Conservation (phyloP, 2,329 filamentous ascomycete genomes). For the Delphinella strobiligena region DNA sequence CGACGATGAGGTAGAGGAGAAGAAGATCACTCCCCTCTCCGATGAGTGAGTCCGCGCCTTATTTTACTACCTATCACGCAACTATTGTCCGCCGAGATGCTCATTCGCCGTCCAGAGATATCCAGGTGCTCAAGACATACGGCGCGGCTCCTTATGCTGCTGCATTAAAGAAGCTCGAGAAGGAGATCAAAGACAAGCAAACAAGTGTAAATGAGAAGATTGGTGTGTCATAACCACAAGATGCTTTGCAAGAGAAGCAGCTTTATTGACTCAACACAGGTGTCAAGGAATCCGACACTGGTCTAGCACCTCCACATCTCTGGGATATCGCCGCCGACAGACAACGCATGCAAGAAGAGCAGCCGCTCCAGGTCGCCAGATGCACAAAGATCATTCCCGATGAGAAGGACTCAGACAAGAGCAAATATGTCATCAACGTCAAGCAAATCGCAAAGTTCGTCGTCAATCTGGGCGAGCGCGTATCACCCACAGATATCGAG, state of each 20-base stretch:
- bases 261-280: slow-evolving; percentile 23
- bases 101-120: no score
- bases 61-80: slow-evolving; percentile 43
- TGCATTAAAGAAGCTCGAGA: slow-evolving; percentile 91
- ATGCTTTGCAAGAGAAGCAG: neutral
- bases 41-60: no score
- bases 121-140: slow-evolving; percentile 94
- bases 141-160: slow-evolving; percentile 91
- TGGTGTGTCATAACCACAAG: slow-evolving; percentile 31
- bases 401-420: slow-evolving; percentile 91
- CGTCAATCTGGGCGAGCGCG: slow-evolving; percentile 90
- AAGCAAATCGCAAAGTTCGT: slow-evolving; percentile 99
- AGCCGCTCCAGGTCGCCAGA: slow-evolving; percentile 89
- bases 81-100: slow-evolving; percentile 38
- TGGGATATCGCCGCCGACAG: slow-evolving; percentile 98
- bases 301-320: slow-evolving; percentile 92
- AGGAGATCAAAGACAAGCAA: slow-evolving; percentile 99
- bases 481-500: slow-evolving; percentile 97
- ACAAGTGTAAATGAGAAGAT: slow-evolving; percentile 98
- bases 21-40: slow-evolving; percentile 95
- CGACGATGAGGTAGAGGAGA: slow-evolving; percentile 95
- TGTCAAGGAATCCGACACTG: slow-evolving; percentile 93
- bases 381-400: slow-evolving; percentile 99
- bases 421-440: slow-evolving; percentile 99
- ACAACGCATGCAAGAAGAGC: slow-evolving; percentile 97